These are phyloP conservation scores for Carex sylvatica DNA, from an alignment of 202 grass and related monocot species.

Conservation along the genomic window DNA sequence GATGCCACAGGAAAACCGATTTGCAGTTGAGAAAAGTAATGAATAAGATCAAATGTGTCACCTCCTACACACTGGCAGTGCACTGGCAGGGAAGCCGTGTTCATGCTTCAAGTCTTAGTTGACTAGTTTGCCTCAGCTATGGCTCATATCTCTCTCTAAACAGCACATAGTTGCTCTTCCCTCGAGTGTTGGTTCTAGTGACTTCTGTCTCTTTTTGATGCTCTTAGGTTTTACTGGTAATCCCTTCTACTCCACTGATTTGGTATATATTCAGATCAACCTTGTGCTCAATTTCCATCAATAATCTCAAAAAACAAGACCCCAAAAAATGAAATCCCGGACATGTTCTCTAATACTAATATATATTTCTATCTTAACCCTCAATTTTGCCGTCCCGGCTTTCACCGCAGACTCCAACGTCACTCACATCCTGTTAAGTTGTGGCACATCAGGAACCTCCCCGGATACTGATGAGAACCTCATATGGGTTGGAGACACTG, in stretches of 20 bases:
- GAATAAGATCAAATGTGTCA: slow-evolving; percentile 4
- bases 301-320: neutral
- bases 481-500: slow-evolving; percentile 41
- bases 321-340: neutral
- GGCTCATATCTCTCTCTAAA: neutral
- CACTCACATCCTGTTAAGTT: slow-evolving; percentile 48
- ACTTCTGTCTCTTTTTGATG: neutral
- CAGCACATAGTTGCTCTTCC: neutral
- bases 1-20: neutral
- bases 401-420: neutral
- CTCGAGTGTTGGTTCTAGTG: neutral
- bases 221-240: slow-evolving; percentile 1
- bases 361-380: slow-evolving; percentile 5
- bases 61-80: neutral
- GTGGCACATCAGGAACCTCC: slow-evolving; percentile 34
- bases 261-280: neutral
- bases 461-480: slow-evolving; percentile 32
- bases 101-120: neutral
- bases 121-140: neutral
- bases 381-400: slow-evolving; percentile 4
- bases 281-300: neutral
- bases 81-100: neutral
- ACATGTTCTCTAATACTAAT: neutral
- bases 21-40: neutral
- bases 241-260: neutral